Evolutionary conservation across 495 filamentous ascomycete species (phyloP), one percentile per base, ranked within the genome.

Genomic region (Annulohypoxylon maeteangense): DNA sequence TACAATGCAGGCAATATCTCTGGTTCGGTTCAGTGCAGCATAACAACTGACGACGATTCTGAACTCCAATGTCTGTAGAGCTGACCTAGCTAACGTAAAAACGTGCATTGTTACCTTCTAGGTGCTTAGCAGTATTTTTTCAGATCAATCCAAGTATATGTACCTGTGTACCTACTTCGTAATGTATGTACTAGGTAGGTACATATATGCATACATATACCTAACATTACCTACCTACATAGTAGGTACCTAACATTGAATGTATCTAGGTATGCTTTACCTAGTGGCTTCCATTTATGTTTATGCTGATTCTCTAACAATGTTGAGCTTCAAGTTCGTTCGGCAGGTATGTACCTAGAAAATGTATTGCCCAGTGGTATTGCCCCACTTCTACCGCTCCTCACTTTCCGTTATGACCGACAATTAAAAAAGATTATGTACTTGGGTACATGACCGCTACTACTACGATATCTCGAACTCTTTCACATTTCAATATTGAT

Each of bases 341-440:
- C 27, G 6, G 27, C 6, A 29, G 2, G 27, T 29, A 29, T 29
- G 38, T 62, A 54, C 57, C 40, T 62, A 42, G 16, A 42, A 23
- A 55, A 40, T 18, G 2, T 16, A 7, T 16, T 57, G 59, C 59
- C 51, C 67, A n/a, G n/a, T n/a, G n/a, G n/a, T n/a, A n/a, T n/a
- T 57, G 59, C 59, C 51, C 67, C 60, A 70, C 67, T 53, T 27
- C 31, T n/a, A 60, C 59, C 51, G 51, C 59, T 68, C 42, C 58
- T 63, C 42, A 58, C 51, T 42, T 63, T 53, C 57, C 65, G 58
- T 44, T 18, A 51, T 51, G 58, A 53, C 66, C 59, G 65, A 68
- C 44, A 50, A 31, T 31, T 55, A 53, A 60, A 67, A 67, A 66
- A 54, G 23, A 60, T 31, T 20, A 45, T 45, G 4, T 44, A 51